Evolutionary conservation across 805 yeast species (phyloP).

Genomic region (Phaffomyces antillensis): DNA sequence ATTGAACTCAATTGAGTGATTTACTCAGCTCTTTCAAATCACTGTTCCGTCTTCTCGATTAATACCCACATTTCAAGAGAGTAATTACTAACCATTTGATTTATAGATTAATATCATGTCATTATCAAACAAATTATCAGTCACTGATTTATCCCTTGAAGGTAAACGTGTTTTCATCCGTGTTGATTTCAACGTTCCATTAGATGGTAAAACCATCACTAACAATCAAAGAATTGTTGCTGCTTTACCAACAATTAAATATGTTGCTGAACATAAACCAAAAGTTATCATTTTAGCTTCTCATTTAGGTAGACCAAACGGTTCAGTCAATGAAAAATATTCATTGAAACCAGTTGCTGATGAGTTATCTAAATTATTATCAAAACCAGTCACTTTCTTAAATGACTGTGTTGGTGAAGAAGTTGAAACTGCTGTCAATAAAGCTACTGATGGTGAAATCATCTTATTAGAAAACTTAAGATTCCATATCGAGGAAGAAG

Average conservation of each 20-base stretch:
- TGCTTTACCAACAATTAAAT: slow-evolving; percentile 96
- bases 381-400: slow-evolving; percentile 71
- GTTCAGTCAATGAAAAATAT: slow-evolving; percentile 78
- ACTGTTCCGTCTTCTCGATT: too few species aligned
- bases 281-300: slow-evolving; percentile 90
- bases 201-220: slow-evolving; percentile 94
- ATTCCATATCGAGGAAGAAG: slow-evolving; percentile 97
- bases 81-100: too few species aligned
- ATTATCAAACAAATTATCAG: slow-evolving; percentile 86
- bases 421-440: slow-evolving; percentile 72
- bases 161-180: slow-evolving; percentile 97
- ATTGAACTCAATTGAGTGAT: too few species aligned
- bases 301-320: slow-evolving; percentile 99
- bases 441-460: slow-evolving; percentile 72
- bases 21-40: too few species aligned
- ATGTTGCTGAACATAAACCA: slow-evolving; percentile 87
- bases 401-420: slow-evolving; percentile 89
- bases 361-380: slow-evolving; percentile 77
- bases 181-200: slow-evolving; percentile 93
- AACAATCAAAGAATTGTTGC: slow-evolving; percentile 99
- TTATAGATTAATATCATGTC: slow-evolving; percentile 52
- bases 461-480: slow-evolving; percentile 94
- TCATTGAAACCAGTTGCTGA: slow-evolving; percentile 89
- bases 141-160: slow-evolving; percentile 78
- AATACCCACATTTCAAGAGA: too few species aligned